Conservation (phyloP, 2,329 filamentous ascomycete species). For the Setomelanomma holmii region DNA sequence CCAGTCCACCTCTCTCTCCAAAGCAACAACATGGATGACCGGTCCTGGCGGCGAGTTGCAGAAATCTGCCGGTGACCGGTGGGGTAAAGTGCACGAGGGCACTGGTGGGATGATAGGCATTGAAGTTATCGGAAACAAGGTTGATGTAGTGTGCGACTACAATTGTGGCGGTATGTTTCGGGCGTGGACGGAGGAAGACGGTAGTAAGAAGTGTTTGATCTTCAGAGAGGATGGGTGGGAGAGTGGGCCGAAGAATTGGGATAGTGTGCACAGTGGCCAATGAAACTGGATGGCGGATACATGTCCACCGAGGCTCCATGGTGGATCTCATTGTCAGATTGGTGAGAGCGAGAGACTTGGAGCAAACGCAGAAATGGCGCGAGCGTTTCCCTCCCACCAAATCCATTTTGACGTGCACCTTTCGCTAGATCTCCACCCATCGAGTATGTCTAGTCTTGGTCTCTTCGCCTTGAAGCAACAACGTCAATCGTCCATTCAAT, state of each 20-base stretch:
- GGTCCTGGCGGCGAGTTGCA: slow-evolving; percentile 78
- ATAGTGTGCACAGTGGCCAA: not conserved
- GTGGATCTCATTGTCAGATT: too few species aligned
- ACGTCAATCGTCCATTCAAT: too few species aligned
- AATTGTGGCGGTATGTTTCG: slow-evolving; percentile 91
- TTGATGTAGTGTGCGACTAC: slow-evolving; percentile 74
- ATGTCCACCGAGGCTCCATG: too few species aligned
- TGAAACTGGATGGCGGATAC: too few species aligned
- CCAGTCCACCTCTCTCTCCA: slow-evolving; percentile 57
- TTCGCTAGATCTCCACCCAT: too few species aligned
- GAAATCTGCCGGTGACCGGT: slow-evolving; percentile 74
- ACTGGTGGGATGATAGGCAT: slow-evolving; percentile 87
- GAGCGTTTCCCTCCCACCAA: too few species aligned
- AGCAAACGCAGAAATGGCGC: too few species aligned
- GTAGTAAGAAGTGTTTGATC: slow-evolving; percentile 64
- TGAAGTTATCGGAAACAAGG: slow-evolving; percentile 63
- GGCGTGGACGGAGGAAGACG: slow-evolving; percentile 73
- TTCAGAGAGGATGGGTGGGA: slow-evolving; percentile 58
- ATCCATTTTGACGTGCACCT: too few species aligned
- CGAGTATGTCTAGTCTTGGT: too few species aligned
- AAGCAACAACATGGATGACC: slow-evolving; percentile 69
- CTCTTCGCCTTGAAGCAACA: too few species aligned
- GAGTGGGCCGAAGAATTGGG: slow-evolving; percentile 23
- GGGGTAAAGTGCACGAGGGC: slow-evolving; percentile 77
- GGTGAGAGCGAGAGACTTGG: too few species aligned